These are phyloP conservation scores for Escallonia rubra DNA, from an alignment of 129 eudicot genomes.

Conservation along the genomic window DNA sequence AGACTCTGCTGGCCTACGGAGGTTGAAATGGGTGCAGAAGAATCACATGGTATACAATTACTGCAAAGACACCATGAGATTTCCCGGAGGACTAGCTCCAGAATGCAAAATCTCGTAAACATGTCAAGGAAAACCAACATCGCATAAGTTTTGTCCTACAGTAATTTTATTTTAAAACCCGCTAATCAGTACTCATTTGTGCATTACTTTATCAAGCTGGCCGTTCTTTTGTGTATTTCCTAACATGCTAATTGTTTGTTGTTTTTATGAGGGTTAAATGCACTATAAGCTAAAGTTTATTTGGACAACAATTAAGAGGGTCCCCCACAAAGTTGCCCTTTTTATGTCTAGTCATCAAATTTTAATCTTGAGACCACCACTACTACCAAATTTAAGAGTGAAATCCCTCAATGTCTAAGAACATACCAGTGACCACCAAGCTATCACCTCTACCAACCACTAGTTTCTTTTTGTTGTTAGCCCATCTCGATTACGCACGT, in stretches of 20 bases:
- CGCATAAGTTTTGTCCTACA: too few species aligned
- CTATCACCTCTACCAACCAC: too few species aligned
- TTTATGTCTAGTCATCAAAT: too few species aligned
- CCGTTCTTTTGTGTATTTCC: neutral
- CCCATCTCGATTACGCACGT: too few species aligned
- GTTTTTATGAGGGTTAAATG: neutral
- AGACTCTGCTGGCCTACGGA: slow-evolving; percentile 30
- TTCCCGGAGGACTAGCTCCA: slow-evolving; percentile 39
- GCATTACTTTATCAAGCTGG: neutral
- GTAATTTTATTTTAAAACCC: too few species aligned
- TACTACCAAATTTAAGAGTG: too few species aligned
- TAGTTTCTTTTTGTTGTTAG: too few species aligned
- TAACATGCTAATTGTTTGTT: neutral
- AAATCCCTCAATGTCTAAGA: too few species aligned
- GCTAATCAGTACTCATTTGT: neutral
- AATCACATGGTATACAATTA: slow-evolving; percentile 51
- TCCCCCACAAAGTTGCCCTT: neutral
- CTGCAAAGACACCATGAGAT: slow-evolving; percentile 38
- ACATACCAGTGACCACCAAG: too few species aligned
- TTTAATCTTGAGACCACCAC: too few species aligned
- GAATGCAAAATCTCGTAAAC: slow-evolving; percentile 19
- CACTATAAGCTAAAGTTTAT: neutral
- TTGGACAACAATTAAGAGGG: too few species aligned
- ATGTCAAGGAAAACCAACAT: neutral
- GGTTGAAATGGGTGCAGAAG: slow-evolving; percentile 39